phyloP scores from a whole-genome alignment of 768 basidiomycete genomes.

The Rhodotorula taiwanensis region DNA sequence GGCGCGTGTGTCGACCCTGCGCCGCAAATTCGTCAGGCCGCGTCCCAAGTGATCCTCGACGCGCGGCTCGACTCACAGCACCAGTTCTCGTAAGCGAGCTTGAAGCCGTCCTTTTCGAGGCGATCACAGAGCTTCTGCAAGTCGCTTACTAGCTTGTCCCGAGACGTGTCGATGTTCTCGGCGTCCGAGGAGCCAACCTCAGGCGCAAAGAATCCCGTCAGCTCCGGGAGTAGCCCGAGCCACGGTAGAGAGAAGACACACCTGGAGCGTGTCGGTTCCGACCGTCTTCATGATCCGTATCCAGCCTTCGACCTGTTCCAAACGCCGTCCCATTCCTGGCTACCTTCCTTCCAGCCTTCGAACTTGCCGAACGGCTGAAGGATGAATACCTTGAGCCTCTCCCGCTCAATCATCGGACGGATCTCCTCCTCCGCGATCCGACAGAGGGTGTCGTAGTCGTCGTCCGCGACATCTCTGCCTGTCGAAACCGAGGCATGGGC shows the following conservation, averaged over 20 bases:
- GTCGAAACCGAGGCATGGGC: slow-evolving; percentile 16
- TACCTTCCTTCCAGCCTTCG: slow-evolving; percentile 39
- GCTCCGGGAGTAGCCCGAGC: too few relatives aligned
- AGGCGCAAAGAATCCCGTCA: too few relatives aligned
- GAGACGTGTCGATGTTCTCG: slow-evolving; percentile 17
- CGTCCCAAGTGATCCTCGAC: too few relatives aligned
- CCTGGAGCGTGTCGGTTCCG: slow-evolving; percentile 37
- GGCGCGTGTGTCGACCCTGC: slow-evolving; percentile 20
- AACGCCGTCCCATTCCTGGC: slow-evolving; percentile 25
- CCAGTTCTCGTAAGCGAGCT: slow-evolving; percentile 39
- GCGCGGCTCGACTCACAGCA: slow-evolving; percentile 19
- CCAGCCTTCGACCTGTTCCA: slow-evolving; percentile 30
- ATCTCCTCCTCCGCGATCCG: slow-evolving; percentile 20
- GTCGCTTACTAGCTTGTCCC: slow-evolving; percentile 30
- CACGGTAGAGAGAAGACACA: slow-evolving; percentile 8
- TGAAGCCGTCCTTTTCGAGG: slow-evolving; percentile 23
- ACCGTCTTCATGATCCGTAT: slow-evolving; percentile 37
- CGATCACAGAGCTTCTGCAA: slow-evolving; percentile 36
- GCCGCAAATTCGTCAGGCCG: background rate
- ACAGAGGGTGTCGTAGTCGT: slow-evolving; percentile 22
- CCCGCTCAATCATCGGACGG: slow-evolving; percentile 1
- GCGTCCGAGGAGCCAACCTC: slow-evolving; percentile 36
- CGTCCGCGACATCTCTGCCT: slow-evolving; percentile 7
- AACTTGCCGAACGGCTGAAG: slow-evolving; percentile 41
- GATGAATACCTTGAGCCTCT: slow-evolving; percentile 29